Conservation (phyloP, 352 stramenopile genomes). For the Phytophthora crassamura region DNA sequence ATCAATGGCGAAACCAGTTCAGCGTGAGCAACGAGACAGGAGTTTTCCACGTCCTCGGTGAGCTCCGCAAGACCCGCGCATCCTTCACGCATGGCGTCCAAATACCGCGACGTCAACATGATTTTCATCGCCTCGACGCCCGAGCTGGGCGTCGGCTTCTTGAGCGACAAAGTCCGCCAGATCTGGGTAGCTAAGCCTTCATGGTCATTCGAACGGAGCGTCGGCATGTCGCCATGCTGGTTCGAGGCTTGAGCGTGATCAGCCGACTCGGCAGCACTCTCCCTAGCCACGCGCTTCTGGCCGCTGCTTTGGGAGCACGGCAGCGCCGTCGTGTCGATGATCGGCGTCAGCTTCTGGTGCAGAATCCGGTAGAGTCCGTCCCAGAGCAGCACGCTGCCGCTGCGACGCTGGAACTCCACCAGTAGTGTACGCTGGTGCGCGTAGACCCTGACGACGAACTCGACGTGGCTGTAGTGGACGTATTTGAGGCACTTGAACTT, state of each 20-base stretch:
- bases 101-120: conserved; percentile 79
- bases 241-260: not conserved
- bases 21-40: conserved; percentile 60
- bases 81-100: conserved; percentile 78
- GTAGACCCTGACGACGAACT: conserved; percentile 83
- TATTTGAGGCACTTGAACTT: conserved; percentile 91
- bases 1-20: conserved; percentile 67
- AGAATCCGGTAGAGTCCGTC: conserved; percentile 82
- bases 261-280: conserved; percentile 5
- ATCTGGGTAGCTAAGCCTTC: conserved; percentile 64
- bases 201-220: conserved; percentile 23
- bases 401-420: conserved; percentile 81
- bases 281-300: conserved; percentile 56
- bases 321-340: conserved; percentile 54
- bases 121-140: conserved; percentile 87
- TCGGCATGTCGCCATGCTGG: not conserved
- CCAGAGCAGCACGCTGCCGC: conserved; percentile 78
- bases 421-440: conserved; percentile 51
- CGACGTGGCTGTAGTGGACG: conserved; percentile 83
- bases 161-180: conserved; percentile 61
- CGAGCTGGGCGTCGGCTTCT: conserved; percentile 58
- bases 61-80: conserved; percentile 75
- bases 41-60: conserved; percentile 70
- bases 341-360: conserved; percentile 59
- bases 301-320: conserved; percentile 73